Conservation (phyloP, 805 yeast species). For the Candida hungchunana region DNA sequence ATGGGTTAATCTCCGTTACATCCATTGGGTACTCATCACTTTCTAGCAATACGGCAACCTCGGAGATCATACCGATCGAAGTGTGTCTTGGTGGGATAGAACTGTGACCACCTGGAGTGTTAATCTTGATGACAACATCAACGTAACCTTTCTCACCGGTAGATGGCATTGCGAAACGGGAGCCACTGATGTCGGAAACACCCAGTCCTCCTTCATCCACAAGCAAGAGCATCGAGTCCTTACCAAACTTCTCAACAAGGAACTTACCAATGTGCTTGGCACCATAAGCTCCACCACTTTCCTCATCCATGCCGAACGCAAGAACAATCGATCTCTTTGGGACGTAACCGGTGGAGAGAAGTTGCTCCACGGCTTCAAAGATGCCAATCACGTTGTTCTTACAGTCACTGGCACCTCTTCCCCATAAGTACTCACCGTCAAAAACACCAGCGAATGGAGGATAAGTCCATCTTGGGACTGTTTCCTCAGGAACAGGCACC, state of each 20-base stretch:
- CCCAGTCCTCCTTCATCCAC: conserved; percentile 63
- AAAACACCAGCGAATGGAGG: conserved; percentile 65
- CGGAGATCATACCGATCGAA: conserved; percentile 16
- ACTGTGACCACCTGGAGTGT: conserved; percentile 75
- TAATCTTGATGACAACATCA: conserved; percentile 46
- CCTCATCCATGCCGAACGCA: conserved; percentile 80
- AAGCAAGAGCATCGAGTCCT: conserved; percentile 53
- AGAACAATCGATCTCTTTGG: conserved; percentile 63
- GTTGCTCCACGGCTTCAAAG: conserved; percentile 59
- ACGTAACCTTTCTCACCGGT: conserved; percentile 62
- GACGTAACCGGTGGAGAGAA: conserved; percentile 44
- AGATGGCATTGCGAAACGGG: conserved; percentile 48
- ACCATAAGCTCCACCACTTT: conserved; percentile 50
- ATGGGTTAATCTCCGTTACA: conserved; percentile 52
- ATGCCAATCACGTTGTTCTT: conserved; percentile 65
- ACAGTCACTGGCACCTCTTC: conserved; percentile 77
- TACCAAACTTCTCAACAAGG: conserved; percentile 53
- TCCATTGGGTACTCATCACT: conserved; percentile 24
- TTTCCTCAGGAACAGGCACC: conserved; percentile 68
- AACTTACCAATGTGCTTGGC: conserved; percentile 36
- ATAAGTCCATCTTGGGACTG: conserved; percentile 56
- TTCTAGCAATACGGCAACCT: conserved; percentile 55
- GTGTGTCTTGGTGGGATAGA: conserved; percentile 79
- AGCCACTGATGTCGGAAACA: conserved; percentile 22
- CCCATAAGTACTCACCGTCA: conserved; percentile 64